Evolutionary conservation across 1,284 basidiomycete genomes (phyloP).

Genomic region (Cryptococcus jaspeensis): DNA sequence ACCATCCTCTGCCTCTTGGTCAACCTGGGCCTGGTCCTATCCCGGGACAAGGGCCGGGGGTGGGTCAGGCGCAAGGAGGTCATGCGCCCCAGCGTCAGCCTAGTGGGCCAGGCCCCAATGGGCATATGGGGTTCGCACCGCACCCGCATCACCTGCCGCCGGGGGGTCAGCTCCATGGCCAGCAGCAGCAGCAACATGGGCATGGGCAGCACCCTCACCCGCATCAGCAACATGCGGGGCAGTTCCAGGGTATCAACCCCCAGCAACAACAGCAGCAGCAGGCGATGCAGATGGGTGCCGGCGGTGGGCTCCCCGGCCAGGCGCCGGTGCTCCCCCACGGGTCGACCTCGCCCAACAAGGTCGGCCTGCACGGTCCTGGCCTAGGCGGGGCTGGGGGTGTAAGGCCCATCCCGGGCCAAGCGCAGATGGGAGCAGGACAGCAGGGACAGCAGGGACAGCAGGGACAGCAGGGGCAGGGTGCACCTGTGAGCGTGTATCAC

Average conservation of each 20-base stretch:
- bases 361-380: background rate
- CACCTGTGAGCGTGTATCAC: conserved; percentile 10
- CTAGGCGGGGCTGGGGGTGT: background rate
- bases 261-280: background rate
- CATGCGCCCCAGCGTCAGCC: background rate
- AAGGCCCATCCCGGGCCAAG: background rate
- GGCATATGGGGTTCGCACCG: too few species aligned
- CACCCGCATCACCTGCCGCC: conserved; percentile 1
- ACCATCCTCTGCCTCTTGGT: background rate
- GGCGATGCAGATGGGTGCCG: background rate
- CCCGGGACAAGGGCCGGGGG: background rate
- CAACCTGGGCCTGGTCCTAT: background rate
- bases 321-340: background rate
- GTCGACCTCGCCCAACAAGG: background rate
- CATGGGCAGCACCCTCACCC: too few species aligned
- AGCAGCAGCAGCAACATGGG: background rate
- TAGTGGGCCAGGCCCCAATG: conserved; percentile 5
- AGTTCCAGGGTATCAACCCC: too few species aligned
- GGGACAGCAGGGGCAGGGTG: conserved; percentile 5
- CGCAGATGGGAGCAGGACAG: background rate
- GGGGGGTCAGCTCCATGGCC: too few species aligned
- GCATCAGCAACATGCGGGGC: too few species aligned
- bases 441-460: too few species aligned
- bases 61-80: too few species aligned
- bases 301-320: background rate